Evolutionary conservation across 192 early-diverging fungal genomes (phyloP), one percentile per base, ranked within the genome.

Genomic region (Allomyces arbusculus): DNA sequence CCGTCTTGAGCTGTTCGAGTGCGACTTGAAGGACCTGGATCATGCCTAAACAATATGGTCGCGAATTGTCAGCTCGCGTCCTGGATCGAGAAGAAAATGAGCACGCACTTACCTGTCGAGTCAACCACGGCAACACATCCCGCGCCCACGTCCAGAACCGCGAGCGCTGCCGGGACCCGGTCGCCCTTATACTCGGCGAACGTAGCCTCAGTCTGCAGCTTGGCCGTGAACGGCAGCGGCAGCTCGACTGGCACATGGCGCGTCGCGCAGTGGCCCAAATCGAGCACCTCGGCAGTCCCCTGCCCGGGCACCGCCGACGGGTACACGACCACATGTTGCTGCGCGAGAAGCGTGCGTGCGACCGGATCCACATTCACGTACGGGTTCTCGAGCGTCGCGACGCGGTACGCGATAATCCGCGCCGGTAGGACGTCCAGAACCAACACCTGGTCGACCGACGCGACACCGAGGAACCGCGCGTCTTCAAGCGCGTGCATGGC

Each of bases 311-410:
- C 50, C 1, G 20, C 16, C 50, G 16, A 14, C 50, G 33, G 33
- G 33, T 40, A 40, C 3, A 40, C 50, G 50, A 58, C 50, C 16
- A 58, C 50, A 58, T 40, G 33, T 8, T 40, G 33, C 33, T 40
- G 33, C 4, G 7, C 33, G 33, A 40, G 33, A 8, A 40, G 33
- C 33, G 33, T 7, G 33, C 62, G 62, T 10, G 25, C 25, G 63
- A 14, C 16, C 14, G 63, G 66, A 33, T 78, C 75, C 16, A 70
- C 64, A 40, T 66, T 65, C 7, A 64, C 23, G 66, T 74, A 75
- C 20, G 74, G 69, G 66, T 80, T 80, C 50, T 14, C 16, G 16
- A 58, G 50, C 50, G 50, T 14, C 3, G 16, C 50, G 50, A 58
- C 16, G 16, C 16, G 20, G 16, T 14, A 3, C 16, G 50, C 50